Evolutionary conservation across 1,139 yeast species (phyloP).

Genomic region (Spencermartinsiella ligniputridi): DNA sequence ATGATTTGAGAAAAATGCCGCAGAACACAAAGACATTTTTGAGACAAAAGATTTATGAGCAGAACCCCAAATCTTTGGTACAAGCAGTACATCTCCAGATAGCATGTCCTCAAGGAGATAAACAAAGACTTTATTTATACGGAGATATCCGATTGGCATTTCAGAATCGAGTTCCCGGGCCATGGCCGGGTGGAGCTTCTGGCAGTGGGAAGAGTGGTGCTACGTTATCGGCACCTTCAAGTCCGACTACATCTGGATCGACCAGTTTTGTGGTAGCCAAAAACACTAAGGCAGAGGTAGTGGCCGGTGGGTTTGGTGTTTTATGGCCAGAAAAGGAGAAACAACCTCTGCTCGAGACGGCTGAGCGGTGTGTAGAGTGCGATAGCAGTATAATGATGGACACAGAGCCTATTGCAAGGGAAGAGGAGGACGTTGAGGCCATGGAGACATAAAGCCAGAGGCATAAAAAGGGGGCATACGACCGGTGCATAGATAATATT

Average conservation of each 20-base stretch:
- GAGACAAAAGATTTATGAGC: constrained; percentile 31
- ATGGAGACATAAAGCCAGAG: too few species aligned
- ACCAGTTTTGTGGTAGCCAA: constrained; percentile 1
- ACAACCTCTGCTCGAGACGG: too few species aligned
- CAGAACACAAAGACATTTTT: constrained; percentile 32
- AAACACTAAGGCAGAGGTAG: constrained; percentile 11
- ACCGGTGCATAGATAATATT: too few species aligned
- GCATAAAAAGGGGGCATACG: too few species aligned
- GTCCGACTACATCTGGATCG: not conserved
- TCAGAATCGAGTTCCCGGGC: constrained; percentile 28
- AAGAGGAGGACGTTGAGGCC: too few species aligned
- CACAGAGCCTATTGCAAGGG: too few species aligned
- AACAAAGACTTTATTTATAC: constrained; percentile 34
- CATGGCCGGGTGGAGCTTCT: not conserved
- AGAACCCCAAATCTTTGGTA: constrained; percentile 17
- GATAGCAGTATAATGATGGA: too few species aligned
- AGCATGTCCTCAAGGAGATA: constrained; percentile 25
- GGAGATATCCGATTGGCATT: constrained; percentile 38
- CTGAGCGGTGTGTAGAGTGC: too few species aligned
- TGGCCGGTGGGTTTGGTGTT: constrained; percentile 14
- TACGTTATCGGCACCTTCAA: not conserved
- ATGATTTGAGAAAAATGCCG: constrained; percentile 34
- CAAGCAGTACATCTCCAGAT: constrained; percentile 36
- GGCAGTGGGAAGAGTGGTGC: too few species aligned
- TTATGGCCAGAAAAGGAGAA: too few species aligned